These are phyloP conservation scores for Cutaneotrichosporon mucoides DNA, from an alignment of 1,284 basidiomycete genomes.

Conservation along the genomic window DNA sequence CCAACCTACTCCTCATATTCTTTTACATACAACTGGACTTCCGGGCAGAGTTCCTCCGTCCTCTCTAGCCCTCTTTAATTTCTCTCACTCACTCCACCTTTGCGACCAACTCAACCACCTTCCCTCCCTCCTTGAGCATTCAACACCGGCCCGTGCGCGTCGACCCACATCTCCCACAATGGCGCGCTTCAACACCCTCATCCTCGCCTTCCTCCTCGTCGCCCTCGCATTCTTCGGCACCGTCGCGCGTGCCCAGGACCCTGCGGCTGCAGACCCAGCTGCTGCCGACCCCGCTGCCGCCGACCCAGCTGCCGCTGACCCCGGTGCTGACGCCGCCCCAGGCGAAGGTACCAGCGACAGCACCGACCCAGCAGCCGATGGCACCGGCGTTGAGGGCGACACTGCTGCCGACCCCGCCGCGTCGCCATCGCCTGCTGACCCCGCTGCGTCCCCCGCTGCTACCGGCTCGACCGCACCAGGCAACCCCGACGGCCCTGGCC, in stretches of 20 bases:
- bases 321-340: not conserved
- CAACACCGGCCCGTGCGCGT: not conserved
- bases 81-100: not conserved
- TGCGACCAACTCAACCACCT: not conserved
- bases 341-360: not conserved
- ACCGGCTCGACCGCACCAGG: not conserved
- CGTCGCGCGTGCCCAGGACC: constrained; percentile 9
- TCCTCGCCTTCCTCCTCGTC: constrained; percentile 6
- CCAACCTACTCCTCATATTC: no score
- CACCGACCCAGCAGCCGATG: not conserved
- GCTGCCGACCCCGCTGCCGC: not conserved
- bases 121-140: not conserved
- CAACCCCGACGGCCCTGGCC: not conserved
- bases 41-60: not conserved
- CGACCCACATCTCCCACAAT: not conserved
- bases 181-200: constrained; percentile 2
- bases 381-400: not conserved
- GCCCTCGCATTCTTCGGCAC: constrained; percentile 6
- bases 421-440: not conserved
- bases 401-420: not conserved
- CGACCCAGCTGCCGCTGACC: not conserved
- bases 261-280: not conserved
- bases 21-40: no score
- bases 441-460: not conserved
- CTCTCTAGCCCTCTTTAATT: not conserved